Evolutionary conservation across 192 early-diverging fungal genomes (phyloP).

Genomic region (Haplosporangium gracile): DNA sequence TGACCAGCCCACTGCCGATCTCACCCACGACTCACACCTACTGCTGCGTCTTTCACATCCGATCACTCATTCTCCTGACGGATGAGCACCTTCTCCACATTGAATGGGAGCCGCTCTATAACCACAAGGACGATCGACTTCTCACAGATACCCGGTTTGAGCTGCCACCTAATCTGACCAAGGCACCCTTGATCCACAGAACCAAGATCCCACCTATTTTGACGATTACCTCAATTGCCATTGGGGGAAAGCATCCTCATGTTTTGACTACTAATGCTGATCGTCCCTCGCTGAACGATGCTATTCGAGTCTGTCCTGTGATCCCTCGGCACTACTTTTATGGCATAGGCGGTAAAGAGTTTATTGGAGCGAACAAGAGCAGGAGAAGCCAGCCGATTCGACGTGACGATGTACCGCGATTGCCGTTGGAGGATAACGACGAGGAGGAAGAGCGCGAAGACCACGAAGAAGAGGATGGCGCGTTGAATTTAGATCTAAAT

Average conservation of each 20-base stretch:
- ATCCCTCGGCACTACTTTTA: neutral
- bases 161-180: slow-evolving; percentile 36
- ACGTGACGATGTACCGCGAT: neutral
- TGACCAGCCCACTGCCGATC: slow-evolving; percentile 21
- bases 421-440: neutral
- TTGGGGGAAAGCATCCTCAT: slow-evolving; percentile 45
- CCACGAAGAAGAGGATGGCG: neutral
- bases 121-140: slow-evolving; percentile 14
- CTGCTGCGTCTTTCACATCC: slow-evolving; percentile 52
- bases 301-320: slow-evolving; percentile 49
- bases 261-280: slow-evolving; percentile 51
- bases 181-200: slow-evolving; percentile 29
- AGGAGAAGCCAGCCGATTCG: neutral
- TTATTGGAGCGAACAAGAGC: neutral
- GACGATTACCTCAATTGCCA: slow-evolving; percentile 49
- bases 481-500: neutral
- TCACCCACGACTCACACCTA: neutral
- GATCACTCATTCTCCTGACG: slow-evolving; percentile 41
- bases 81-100: slow-evolving; percentile 41
- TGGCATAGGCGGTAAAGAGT: neutral
- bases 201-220: slow-evolving; percentile 45
- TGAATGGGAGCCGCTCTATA: slow-evolving; percentile 47
- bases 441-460: neutral
- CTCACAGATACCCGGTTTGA: slow-evolving; percentile 28
- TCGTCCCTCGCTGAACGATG: slow-evolving; percentile 33